Conservation (phyloP, 768 basidiomycete genomes). For the Paxillus rubicundulus region DNA sequence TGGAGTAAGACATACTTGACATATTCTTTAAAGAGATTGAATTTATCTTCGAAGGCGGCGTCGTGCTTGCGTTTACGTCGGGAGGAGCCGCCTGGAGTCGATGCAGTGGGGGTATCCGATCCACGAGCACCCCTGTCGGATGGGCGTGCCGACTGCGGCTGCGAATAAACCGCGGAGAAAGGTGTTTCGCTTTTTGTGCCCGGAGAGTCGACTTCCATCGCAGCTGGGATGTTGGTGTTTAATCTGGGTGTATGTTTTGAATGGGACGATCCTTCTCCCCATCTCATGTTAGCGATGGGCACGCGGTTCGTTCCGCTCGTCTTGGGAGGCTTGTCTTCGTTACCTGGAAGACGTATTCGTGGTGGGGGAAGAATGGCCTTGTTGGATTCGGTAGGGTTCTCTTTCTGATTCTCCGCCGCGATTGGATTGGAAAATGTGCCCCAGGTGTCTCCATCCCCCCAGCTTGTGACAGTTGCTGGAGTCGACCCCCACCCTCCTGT, state of each 20-base stretch:
- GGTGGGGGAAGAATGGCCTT: constrained; percentile 22
- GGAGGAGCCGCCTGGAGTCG: constrained; percentile 18
- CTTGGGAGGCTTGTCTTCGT: constrained; percentile 11
- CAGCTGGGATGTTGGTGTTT: neutral
- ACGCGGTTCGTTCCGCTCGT: constrained; percentile 25
- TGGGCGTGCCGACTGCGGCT: neutral
- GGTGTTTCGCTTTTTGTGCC: neutral
- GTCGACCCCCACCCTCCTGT: neutral
- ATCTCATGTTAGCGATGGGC: constrained; percentile 14
- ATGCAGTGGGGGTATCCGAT: constrained; percentile 1
- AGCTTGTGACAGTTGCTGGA: neutral
- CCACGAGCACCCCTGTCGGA: neutral
- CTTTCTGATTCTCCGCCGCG: constrained; percentile 3
- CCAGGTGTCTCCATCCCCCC: neutral
- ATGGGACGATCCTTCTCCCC: constrained; percentile 7
- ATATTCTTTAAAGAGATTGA: constrained; percentile 28
- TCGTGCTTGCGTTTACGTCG: constrained; percentile 28
- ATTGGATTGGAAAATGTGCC: constrained; percentile 7
- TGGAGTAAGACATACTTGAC: constrained; percentile 21
- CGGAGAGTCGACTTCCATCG: neutral
- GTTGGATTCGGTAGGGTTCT: constrained; percentile 1
- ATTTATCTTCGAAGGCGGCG: constrained; percentile 17
- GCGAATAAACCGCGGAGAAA: neutral
- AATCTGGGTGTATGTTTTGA: neutral
- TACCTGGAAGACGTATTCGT: constrained; percentile 22